Base-by-base conservation (phyloP, 108 stramenopile genomes). In the Phaeodactylum tricornutum region DNA sequence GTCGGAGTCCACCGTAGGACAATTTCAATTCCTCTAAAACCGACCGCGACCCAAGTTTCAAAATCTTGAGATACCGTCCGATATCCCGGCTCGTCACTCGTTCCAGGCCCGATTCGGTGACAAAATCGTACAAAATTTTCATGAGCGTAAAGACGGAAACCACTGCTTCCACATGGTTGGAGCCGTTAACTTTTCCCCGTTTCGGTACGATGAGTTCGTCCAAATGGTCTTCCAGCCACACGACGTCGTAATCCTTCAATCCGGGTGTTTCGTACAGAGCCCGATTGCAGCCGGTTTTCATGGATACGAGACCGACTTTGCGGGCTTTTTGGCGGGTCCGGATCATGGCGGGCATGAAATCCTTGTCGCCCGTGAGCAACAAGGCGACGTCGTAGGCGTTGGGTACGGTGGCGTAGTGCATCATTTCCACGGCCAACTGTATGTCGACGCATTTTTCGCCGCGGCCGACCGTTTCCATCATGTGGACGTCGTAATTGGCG, bases 371-470 rank as follows among this genome's bases (percentile, higher is more conserved):
- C 34, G 68, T 84, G 7, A 93, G 50, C 20, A 93, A 37, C 33
- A 93, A 60, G n/a, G 87, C 92, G 9, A 87, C 64, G 58, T 93
- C 92, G 49, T 74, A 93, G 2, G 86, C 77, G 71, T 87, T 67
- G 7, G 83, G 81, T 20, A 84, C 79, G 14, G 84, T 86, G 11
- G 84, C 83, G 57, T 78, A 87, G 58, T 93, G 83, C 11, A 93
- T 53, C 79, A 89, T 84, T 50, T 93, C 92, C 7, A 84, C 82
- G 1, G 92, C 79, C 26, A 93, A 46, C 49, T 86, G 82, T 59
- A 93, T 93, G 45, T 93, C 92, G 14, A 93, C 80, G 47, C 86
- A 86, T 40, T 93, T 93, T 67, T 93, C 92, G 0, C 69, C 75
- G 24, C 57, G 46, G 0, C 82, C 80, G 17, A 71, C 61, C 2